Conservation (phyloP, 1,284 basidiomycete species). For the Apiotrichum sp. region DNA sequence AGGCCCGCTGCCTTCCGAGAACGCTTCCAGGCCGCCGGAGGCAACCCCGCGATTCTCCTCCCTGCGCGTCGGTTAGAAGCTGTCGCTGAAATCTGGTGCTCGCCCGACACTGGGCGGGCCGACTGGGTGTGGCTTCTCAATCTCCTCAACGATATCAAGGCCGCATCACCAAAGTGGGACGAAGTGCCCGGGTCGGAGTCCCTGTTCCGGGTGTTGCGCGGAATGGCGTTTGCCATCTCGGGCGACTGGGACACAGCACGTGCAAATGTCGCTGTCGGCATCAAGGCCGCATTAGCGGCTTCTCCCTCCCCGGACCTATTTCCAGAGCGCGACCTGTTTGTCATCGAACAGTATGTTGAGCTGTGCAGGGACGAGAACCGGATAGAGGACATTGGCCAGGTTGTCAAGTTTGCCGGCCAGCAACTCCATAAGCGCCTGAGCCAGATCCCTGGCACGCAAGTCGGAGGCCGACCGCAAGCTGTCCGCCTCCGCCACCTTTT, state of each 20-base stretch:
- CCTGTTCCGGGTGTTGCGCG: constrained; percentile 3
- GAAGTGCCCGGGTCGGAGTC: constrained; percentile 4
- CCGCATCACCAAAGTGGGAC: neutral
- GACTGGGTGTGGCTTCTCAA: constrained; percentile 15
- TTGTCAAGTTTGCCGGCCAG: constrained; percentile 1
- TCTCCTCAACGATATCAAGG: neutral
- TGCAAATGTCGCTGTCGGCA: neutral
- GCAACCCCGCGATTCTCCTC: neutral
- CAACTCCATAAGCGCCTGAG: constrained; percentile 8
- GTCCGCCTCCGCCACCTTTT: neutral
- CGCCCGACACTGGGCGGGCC: neutral
- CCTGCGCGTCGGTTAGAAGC: neutral
- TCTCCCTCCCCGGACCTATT: neutral
- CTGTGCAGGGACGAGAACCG: neutral
- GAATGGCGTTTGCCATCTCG: neutral
- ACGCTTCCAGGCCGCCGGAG: neutral
- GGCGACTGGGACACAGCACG: constrained; percentile 2
- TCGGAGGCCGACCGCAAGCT: neutral
- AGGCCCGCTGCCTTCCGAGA: neutral
- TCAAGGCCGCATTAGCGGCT: neutral
- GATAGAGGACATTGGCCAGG: neutral
- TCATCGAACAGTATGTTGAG: constrained; percentile 4
- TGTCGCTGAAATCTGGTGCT: neutral
- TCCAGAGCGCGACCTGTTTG: neutral
- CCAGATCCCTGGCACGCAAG: neutral